Base-by-base conservation (phyloP, 148 eudicot genomes). In the Agrostemma githago region DNA sequence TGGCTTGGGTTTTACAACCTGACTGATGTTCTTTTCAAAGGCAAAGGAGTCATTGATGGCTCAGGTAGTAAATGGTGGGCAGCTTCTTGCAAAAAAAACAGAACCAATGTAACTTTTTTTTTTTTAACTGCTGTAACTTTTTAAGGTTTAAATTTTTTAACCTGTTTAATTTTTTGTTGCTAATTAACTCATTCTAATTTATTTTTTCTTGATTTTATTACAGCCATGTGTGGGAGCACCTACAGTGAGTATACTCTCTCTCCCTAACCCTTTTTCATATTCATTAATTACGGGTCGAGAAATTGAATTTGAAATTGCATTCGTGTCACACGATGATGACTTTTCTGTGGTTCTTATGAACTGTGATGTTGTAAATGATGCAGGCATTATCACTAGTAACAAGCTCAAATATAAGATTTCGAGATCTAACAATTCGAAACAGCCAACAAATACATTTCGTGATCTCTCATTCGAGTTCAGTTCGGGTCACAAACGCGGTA, bases 61-160 rank as follows among this genome's bases (percentile, higher is more conserved):
- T 95, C 97, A 41, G 99, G 99, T 68, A 86, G 88, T 84, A 92
- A 90, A 83, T 95, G 99, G 99, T 95, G 99, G 98, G 93, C 87
- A 57, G 94, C 93, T 54, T 95, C 99, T 70, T 95, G 99, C 90
- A 95, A 95, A 83, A 92, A 75, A 85, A 92, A 92, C 85, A 92
- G 86, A 76, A 66, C 92, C n/a, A 95, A 90, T 85, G 99, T 95
- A 70, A 34, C 42, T 51, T 43, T 66, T 41, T 76, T 9, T 46
- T 39, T 76, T 14, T 70, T 59, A 56, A 57, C 14, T 12, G 16
- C 19, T 40, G 8, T 65, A n/a, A 43, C 44, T 15, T 69, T 46
- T 57, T 17, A 54, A 11, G 62, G 72, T 9, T 51, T 8, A 51
- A n/a, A 40, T 16, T 69, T 4, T 39, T 2, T 56, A 19, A n/a